Conservation (phyloP, 768 basidiomycete genomes). For the Boletus pseudo-olivaceus region DNA sequence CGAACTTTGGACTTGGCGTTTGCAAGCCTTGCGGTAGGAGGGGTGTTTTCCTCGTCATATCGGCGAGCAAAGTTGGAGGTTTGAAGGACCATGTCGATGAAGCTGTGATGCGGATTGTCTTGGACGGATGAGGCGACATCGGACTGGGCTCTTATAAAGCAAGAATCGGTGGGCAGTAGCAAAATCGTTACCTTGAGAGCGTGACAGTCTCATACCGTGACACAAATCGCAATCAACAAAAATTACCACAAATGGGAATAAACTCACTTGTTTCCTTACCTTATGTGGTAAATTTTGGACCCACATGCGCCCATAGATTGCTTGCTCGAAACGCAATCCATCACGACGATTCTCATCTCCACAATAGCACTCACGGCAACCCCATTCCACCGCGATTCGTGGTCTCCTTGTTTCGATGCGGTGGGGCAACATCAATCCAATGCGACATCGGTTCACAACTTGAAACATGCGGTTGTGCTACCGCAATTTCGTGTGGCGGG, state of each 20-base stretch:
- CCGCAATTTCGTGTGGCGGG: too few species aligned
- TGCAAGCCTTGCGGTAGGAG: slow-evolving; percentile 17
- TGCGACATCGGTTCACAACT: slow-evolving; percentile 4
- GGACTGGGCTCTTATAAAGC: slow-evolving; percentile 25
- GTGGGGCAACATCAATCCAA: neutral
- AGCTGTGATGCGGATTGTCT: neutral
- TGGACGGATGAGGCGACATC: neutral
- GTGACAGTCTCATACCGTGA: slow-evolving; percentile 31
- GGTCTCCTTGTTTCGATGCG: neutral
- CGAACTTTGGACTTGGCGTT: slow-evolving; percentile 18
- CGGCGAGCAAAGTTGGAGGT: slow-evolving; percentile 21
- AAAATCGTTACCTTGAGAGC: neutral
- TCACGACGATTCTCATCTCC: slow-evolving; percentile 1
- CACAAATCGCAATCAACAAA: slow-evolving; percentile 30
- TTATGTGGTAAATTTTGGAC: slow-evolving; percentile 28
- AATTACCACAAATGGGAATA: slow-evolving; percentile 20
- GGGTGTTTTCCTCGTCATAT: slow-evolving; percentile 33
- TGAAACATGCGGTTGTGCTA: neutral
- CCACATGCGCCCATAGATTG: slow-evolving; percentile 25
- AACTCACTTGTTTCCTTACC: slow-evolving; percentile 9
- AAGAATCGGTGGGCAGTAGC: slow-evolving; percentile 4
- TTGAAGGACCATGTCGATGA: slow-evolving; percentile 26
- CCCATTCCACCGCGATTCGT: neutral
- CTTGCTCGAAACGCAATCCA: slow-evolving; percentile 24
- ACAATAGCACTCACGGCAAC: slow-evolving; percentile 4